Base-by-base conservation (phyloP, 768 basidiomycete genomes). In the Russula virescens region DNA sequence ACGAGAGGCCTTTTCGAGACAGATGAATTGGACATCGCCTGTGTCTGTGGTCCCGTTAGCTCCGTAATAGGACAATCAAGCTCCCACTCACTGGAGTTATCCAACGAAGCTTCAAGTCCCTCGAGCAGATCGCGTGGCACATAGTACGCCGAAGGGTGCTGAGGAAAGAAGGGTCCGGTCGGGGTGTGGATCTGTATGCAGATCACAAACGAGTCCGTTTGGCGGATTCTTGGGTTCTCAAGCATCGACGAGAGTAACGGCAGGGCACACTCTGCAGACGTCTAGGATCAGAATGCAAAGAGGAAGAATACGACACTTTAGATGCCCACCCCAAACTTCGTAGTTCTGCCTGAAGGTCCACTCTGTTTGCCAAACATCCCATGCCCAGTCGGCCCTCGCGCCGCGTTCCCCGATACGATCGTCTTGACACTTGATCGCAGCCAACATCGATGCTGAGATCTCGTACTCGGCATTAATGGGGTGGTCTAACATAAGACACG, bases 1-100 rank as follows among this genome's bases (percentile, higher is more conserved):
- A 54, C 70, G 76, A 69, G 65, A 76, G 71, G 66, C 67, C 34
- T 78, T 74, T 69, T 92, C 88, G 9, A 91, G 74, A 69, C 88
- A 89, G 10, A 91, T 74, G 66, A 92, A 90, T 58, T 82, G 79
- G 7, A 92, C 84, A 69, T 92, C 89, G 13, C 89, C 89, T 3
- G 89, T 89, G 67, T 86, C 83, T 83, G 69, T 55, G 26, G 23
- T 45, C 61, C 4, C 38, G 21, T 54, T 23, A 49, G 25, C 14
- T 38, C 11, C 10, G 35, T 38, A 7, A 43, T 8, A 43, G 31
- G 16, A 8, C 34, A 38, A 21, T 38, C 26, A 51, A 40, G 21
- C 2, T 25, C 25, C 59, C 11, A 66, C 84, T 68, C 63, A 87
- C 86, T 86, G 2, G 84, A 72, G 65, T 90, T 89, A 69, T 90